phyloP scores from a whole-genome alignment of 495 filamentous ascomycete genomes.

The Penicillium cataractarum region DNA sequence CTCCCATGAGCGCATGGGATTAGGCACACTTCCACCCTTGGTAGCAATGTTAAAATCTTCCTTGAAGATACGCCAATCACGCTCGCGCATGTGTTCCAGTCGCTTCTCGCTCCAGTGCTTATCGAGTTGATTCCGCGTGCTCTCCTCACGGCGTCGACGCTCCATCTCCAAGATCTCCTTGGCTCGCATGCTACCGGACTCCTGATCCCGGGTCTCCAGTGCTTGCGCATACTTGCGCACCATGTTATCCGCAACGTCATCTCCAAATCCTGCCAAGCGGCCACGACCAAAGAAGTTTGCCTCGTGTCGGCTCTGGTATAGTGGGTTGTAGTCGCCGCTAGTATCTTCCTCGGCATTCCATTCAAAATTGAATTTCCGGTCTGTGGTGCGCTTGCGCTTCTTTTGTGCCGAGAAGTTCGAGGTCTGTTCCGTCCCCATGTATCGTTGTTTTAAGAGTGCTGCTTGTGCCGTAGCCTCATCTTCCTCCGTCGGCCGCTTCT shows the following conservation, averaged over 20 bases:
- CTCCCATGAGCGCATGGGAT: constrained; percentile 94
- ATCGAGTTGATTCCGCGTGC: constrained; percentile 69
- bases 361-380: constrained; percentile 99
- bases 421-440: constrained; percentile 89
- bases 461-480: constrained; percentile 72
- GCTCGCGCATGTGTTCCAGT: constrained; percentile 93
- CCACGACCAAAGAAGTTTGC: constrained; percentile 81
- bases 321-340: constrained; percentile 83
- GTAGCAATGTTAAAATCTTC: constrained; percentile 98
- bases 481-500: constrained; percentile 60
- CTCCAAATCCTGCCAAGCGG: constrained; percentile 79
- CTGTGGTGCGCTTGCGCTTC: constrained; percentile 89
- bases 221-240: constrained; percentile 76
- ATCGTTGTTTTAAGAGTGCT: constrained; percentile 75
- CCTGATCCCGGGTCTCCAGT: constrained; percentile 75
- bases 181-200: constrained; percentile 78
- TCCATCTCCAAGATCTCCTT: constrained; percentile 88
- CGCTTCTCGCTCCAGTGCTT: constrained; percentile 99
- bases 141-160: constrained; percentile 73
- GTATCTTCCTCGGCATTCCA: constrained; percentile 98
- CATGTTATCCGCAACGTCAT: constrained; percentile 71
- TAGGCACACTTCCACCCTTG: constrained; percentile 87
- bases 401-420: constrained; percentile 96
- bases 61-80: constrained; percentile 99
- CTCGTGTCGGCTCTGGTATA: constrained; percentile 77